A percentile compares a stretch with the other conserved stretches of the same genome.
Conservation (phyloP, 176 grass and related monocot species). For the Triticum urartu region DNA sequence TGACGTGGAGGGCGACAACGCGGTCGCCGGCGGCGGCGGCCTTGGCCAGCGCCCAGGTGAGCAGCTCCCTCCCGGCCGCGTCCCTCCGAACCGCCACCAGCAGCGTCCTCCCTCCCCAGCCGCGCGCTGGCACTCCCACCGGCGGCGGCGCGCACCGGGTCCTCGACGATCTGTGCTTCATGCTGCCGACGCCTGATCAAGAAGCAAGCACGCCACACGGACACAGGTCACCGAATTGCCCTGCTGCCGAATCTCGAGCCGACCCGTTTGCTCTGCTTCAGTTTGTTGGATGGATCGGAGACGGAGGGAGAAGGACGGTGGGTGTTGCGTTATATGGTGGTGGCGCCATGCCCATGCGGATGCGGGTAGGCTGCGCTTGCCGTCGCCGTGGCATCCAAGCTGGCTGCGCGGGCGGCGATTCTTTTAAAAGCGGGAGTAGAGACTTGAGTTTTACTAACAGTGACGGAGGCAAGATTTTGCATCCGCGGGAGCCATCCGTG, state of each 20-base stretch:
- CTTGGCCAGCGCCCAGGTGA: slow-evolving; percentile 84
- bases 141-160: background rate
- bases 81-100: slow-evolving; percentile 71
- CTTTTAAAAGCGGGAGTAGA: background rate
- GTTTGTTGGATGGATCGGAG: slow-evolving; percentile 4
- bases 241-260: background rate
- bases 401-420: slow-evolving; percentile 34
- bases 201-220: background rate
- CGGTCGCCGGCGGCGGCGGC: slow-evolving; percentile 56
- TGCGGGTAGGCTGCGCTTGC: background rate
- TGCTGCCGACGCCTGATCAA: background rate
- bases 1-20: slow-evolving; percentile 69
- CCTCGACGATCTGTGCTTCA: slow-evolving; percentile 28
- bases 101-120: slow-evolving; percentile 43
- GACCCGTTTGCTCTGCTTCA: background rate
- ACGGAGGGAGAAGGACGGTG: background rate
- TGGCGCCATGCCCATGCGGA: background rate
- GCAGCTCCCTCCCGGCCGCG: slow-evolving; percentile 60
- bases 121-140: background rate
- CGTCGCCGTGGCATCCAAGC: slow-evolving; percentile 27
- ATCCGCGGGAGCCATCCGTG: background rate
- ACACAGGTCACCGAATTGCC: background rate
- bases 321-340: slow-evolving; percentile 36
- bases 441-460: background rate
- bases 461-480: background rate